phyloP scores from a whole-genome alignment of 345 rosid genomes.

The Corchorus capsularis region DNA sequence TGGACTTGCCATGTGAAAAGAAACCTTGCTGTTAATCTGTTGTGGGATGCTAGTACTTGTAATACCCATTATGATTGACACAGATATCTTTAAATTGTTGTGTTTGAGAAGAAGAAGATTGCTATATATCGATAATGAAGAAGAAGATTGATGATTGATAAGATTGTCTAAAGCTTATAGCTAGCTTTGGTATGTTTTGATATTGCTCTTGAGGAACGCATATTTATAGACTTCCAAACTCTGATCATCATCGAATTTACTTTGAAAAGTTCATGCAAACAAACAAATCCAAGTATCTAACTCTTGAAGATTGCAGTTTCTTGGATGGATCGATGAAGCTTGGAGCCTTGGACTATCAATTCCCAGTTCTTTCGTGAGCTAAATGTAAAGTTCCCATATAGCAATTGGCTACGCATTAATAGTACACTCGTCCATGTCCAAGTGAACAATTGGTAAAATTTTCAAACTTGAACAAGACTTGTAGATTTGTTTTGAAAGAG shows the following conservation, averaged over 20 bases:
- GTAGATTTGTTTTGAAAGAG: too few species aligned
- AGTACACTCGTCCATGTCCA: too few species aligned
- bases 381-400: too few species aligned
- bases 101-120: background rate
- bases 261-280: background rate
- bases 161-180: background rate
- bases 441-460: too few species aligned
- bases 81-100: too few species aligned
- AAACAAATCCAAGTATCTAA: background rate
- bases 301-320: background rate
- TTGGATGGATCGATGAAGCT: background rate
- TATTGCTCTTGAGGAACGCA: background rate
- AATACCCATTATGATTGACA: background rate
- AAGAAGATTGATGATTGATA: background rate
- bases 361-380: too few species aligned
- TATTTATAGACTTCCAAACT: conserved; percentile 7
- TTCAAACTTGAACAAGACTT: too few species aligned
- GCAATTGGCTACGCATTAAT: too few species aligned
- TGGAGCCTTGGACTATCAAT: background rate
- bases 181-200: background rate
- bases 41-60: background rate
- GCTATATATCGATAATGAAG: too few species aligned
- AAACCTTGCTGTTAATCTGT: background rate
- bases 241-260: background rate
- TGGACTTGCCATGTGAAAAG: conserved; percentile 34